These are phyloP conservation scores for Boletus fagicola DNA, from an alignment of 768 basidiomycete species.

Conservation along the genomic window DNA sequence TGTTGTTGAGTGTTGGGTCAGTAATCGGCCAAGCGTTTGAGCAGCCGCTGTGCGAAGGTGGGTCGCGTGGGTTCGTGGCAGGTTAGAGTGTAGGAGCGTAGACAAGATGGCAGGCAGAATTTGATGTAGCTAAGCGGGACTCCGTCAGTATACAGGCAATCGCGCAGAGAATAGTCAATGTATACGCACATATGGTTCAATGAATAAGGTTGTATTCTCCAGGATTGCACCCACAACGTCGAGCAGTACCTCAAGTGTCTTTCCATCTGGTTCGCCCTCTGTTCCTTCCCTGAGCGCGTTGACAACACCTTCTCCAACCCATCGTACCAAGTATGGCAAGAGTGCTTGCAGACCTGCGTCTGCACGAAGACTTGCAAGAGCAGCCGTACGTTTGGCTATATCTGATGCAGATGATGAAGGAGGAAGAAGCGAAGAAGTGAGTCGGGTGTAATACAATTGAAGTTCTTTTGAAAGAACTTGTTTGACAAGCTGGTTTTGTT, in stretches of 20 bases:
- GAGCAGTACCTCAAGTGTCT: conserved; percentile 74
- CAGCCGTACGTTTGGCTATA: conserved; percentile 75
- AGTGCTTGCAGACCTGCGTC: conserved; percentile 92
- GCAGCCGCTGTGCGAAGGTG: conserved; percentile 77
- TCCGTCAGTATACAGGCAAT: background rate
- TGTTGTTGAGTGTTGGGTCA: conserved; percentile 82
- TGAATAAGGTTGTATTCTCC: conserved; percentile 84
- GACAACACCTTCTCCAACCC: conserved; percentile 89
- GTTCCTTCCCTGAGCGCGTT: conserved; percentile 47
- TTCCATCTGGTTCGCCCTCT: conserved; percentile 64
- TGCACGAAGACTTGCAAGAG: conserved; percentile 81
- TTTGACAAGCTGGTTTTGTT: conserved; percentile 78
- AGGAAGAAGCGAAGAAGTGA: conserved; percentile 80
- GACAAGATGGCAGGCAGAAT: conserved; percentile 91
- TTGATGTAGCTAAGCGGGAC: conserved; percentile 79
- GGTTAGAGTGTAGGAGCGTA: conserved; percentile 81
- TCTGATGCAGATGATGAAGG: conserved; percentile 41
- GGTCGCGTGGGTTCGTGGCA: conserved; percentile 67
- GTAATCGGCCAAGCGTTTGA: conserved; percentile 77
- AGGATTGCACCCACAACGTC: conserved; percentile 83
- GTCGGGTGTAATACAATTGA: conserved; percentile 90
- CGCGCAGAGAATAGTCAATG: background rate
- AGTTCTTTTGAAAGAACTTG: conserved; percentile 92
- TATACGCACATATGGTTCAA: conserved; percentile 88
- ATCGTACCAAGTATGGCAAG: conserved; percentile 89